Evolutionary conservation across 441 rosid species (phyloP).

Genomic region (Bocquillonia castaneifolia): DNA sequence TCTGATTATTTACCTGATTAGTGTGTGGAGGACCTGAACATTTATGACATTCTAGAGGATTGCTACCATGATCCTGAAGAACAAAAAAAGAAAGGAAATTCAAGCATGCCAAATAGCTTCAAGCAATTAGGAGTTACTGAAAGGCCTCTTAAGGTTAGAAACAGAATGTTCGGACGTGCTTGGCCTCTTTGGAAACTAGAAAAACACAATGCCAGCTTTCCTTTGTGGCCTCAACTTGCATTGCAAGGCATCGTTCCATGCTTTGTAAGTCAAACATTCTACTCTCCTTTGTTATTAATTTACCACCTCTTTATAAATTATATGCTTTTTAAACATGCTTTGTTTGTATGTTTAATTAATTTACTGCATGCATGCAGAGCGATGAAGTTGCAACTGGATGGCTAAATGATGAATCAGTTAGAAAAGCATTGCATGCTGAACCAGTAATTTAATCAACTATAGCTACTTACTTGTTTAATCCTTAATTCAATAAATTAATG

Average conservation of each 20-base stretch:
- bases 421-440: slow-evolving; percentile 50
- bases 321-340: too few species aligned
- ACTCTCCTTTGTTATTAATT: not conserved
- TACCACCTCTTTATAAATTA: too few species aligned
- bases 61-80: slow-evolving; percentile 41
- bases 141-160: slow-evolving; percentile 43
- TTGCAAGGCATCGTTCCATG: slow-evolving; percentile 26
- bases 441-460: slow-evolving; percentile 20
- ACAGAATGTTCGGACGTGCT: slow-evolving; percentile 61
- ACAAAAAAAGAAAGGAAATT: slow-evolving; percentile 14
- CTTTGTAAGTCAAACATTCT: slow-evolving; percentile 28
- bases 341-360: too few species aligned
- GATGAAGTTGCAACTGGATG: slow-evolving; percentile 50
- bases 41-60: slow-evolving; percentile 46
- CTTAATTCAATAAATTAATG: too few species aligned
- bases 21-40: slow-evolving; percentile 33
- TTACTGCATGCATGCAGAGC: slow-evolving; percentile 23
- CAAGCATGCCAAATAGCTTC: slow-evolving; percentile 44
- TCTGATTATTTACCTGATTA: slow-evolving; percentile 6
- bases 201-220: slow-evolving; percentile 33
- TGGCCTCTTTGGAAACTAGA: slow-evolving; percentile 47
- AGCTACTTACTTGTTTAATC: not conserved
- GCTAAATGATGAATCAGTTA: slow-evolving; percentile 43
- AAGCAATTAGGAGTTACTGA: slow-evolving; percentile 39
- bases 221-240: slow-evolving; percentile 37